Percentiles rank a stretch among this genome's conserved stretches.
Conservation (phyloP, 495 filamentous ascomycete genomes). For the Neurospora sp. region DNA sequence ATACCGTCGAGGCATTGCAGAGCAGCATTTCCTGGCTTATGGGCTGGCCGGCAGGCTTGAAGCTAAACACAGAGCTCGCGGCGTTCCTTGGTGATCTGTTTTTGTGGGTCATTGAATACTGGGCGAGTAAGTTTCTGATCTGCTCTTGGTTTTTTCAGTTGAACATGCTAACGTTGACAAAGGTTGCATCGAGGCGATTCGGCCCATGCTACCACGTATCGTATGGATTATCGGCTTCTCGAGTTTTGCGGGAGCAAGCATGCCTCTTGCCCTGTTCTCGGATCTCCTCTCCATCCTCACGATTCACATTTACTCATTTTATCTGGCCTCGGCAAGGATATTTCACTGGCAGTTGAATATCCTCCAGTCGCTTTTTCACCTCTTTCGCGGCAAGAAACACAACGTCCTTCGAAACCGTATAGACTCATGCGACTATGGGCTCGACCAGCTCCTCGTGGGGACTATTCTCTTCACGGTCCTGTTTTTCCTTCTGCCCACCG, state of each 20-base stretch:
- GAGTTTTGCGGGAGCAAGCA: constrained; percentile 88
- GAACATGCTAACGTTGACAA: neutral
- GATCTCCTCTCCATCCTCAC: constrained; percentile 89
- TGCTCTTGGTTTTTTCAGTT: neutral
- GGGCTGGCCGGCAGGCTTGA: constrained; percentile 95
- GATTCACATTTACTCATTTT: constrained; percentile 95
- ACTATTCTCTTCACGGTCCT: constrained; percentile 94
- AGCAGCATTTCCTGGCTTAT: constrained; percentile 91
- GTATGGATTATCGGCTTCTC: constrained; percentile 93
- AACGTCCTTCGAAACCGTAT: constrained; percentile 96
- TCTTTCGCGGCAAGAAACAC: constrained; percentile 95
- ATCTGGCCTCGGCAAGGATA: constrained; percentile 89
- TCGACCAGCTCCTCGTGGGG: constrained; percentile 92
- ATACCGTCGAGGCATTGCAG: constrained; percentile 83
- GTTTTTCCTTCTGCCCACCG: constrained; percentile 90
- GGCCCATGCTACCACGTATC: constrained; percentile 70
- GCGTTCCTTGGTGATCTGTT: constrained; percentile 90
- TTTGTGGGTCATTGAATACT: constrained; percentile 96
- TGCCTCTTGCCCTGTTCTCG: constrained; percentile 94
- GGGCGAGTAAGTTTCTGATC: constrained; percentile 56
- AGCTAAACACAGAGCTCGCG: constrained; percentile 91
- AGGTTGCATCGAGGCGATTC: constrained; percentile 66
- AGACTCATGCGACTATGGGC: constrained; percentile 96
- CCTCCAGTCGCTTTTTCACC: constrained; percentile 90
- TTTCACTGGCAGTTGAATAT: constrained; percentile 98